These are phyloP conservation scores for Syzygium syzygioides DNA, from an alignment of 441 rosid species.

Conservation along the genomic window DNA sequence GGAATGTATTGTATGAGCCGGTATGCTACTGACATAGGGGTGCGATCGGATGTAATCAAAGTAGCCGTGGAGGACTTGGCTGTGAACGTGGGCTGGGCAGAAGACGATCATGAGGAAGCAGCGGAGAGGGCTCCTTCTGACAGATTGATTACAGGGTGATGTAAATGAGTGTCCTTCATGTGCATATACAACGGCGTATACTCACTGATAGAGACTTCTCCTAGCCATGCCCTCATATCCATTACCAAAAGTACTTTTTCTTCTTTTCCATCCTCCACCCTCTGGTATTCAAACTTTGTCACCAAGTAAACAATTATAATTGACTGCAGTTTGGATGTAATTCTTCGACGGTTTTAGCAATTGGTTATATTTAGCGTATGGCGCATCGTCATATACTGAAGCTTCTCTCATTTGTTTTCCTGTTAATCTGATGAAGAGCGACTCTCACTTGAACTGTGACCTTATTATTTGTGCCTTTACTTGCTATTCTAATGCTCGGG, in stretches of 20 bases:
- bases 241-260: background rate
- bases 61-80: conserved; percentile 88
- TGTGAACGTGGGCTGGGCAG: conserved; percentile 53
- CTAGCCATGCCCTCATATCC: background rate
- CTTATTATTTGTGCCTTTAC: background rate
- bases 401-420: background rate
- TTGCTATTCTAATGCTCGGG: background rate
- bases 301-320: background rate
- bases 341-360: background rate
- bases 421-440: conserved; percentile 21
- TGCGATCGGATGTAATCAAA: conserved; percentile 80
- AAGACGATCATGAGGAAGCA: conserved; percentile 19
- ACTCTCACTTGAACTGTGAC: conserved; percentile 37
- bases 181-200: background rate
- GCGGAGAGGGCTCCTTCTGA: conserved; percentile 23
- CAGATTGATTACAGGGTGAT: conserved; percentile 30
- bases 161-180: background rate
- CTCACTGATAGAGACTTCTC: background rate
- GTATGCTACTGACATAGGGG: conserved; percentile 89
- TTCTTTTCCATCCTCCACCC: background rate
- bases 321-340: background rate
- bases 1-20: conserved; percentile 97
- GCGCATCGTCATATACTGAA: background rate
- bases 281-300: background rate
- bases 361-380: background rate